phyloP scores from a whole-genome alignment of 2,329 filamentous ascomycete genomes.

The Amylocarpus encephaloides region DNA sequence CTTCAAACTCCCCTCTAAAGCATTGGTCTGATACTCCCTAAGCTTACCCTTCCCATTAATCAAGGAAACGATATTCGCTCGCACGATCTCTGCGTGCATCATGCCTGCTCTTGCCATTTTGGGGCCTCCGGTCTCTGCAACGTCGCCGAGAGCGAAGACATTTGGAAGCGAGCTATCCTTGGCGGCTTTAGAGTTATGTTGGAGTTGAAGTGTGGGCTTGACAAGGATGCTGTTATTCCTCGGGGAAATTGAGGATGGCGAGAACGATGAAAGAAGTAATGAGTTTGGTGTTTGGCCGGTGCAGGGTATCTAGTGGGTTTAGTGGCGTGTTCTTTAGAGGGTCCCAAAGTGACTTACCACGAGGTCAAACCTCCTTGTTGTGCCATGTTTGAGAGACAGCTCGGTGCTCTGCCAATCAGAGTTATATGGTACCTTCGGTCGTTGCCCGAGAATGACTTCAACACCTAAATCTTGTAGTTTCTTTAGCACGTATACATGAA shows the following conservation, averaged over 20 bases:
- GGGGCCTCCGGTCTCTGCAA: constrained; percentile 38
- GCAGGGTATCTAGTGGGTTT: constrained; percentile 36
- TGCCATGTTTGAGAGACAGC: constrained; percentile 31
- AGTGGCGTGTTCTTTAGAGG: not conserved
- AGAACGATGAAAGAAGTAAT: constrained; percentile 31
- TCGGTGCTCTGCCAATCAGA: constrained; percentile 13
- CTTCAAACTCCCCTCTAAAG: constrained; percentile 34
- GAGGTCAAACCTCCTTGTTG: constrained; percentile 34
- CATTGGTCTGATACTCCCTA: constrained; percentile 28
- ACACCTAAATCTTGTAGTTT: constrained; percentile 35
- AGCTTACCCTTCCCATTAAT: constrained; percentile 30
- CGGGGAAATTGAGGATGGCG: constrained; percentile 31
- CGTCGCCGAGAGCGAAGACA: constrained; percentile 47
- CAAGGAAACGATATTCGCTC: constrained; percentile 39
- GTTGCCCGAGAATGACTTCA: constrained; percentile 34
- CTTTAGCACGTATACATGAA: constrained; percentile 34
- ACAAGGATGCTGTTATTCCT: constrained; percentile 34
- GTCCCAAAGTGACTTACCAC: constrained; percentile 28
- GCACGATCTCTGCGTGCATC: constrained; percentile 39
- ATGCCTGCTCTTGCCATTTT: constrained; percentile 40
- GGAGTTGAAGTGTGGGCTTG: constrained; percentile 38
- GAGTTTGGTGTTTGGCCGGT: constrained; percentile 43
- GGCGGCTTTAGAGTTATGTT: not conserved
- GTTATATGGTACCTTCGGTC: constrained; percentile 16
- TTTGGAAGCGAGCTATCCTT: constrained; percentile 23